Base-by-base conservation (phyloP, 257 asterid genomes). In the Craterostigma plantagineum region DNA sequence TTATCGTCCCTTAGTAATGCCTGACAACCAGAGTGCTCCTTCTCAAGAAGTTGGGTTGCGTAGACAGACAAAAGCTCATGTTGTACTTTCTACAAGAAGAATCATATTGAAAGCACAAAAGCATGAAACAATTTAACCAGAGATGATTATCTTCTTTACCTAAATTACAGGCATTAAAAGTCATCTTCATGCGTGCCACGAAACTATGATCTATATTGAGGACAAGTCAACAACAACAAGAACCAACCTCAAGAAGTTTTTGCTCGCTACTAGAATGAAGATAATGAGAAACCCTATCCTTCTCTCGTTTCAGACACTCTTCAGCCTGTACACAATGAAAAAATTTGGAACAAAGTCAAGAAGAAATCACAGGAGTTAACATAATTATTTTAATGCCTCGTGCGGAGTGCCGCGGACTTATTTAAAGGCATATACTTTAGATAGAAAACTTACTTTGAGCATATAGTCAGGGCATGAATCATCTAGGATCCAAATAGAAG, bases 391-490 rank as follows among this genome's bases (percentile, higher is more conserved):
- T 1, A 41, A 1, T 1, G 3, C 17, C 17, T 14, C 11, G 5
- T 6, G 12, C 17, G n/a, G n/a, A n/a, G n/a, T n/a, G n/a, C n/a
- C n/a, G 14, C 3, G 45, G 9, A n/a, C 49, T 11, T 30, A 4
- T 9, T 3, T 18, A 5, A 9, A n/a, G n/a, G n/a, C n/a, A 13
- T 13, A 17, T 43, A 15, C 13, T 45, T 14, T 34, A 1, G 12
- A 47, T 17, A 30, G 18, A 34, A 10, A 23, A 39, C 34, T 18
- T 57, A 77, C 99, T 64, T 90, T 80, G 65, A 75, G 46, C 96
- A 83, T 72, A 72, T 90, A 90, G 62, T 83, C 99, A 14, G 99
- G 99, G 63, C 99, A 90, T 6, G 99, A 83, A 76, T 90, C 96
- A 39, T 90, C 99, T 43, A 84, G 52, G 50, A 90, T 90, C 99